Conservation (phyloP, 148 eudicot species). For the Persicaria tinctoria region DNA sequence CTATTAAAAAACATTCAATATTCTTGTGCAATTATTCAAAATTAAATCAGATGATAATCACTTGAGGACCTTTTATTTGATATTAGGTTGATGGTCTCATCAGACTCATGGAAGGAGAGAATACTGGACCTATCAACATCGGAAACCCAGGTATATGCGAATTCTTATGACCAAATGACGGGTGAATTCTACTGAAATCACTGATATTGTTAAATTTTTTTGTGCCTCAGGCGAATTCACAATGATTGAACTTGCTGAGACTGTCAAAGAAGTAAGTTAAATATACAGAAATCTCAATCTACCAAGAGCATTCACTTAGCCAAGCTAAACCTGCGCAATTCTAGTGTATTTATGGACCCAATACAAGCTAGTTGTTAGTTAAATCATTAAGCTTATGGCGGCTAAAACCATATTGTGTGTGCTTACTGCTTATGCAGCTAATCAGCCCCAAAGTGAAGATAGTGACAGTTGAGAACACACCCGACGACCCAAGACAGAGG, state of each 20-base stretch:
- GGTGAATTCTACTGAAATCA: background rate
- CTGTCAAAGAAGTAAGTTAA: slow-evolving; percentile 71
- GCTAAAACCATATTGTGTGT: background rate
- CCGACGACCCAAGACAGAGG: slow-evolving; percentile 91
- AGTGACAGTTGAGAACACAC: slow-evolving; percentile 62
- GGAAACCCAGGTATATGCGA: slow-evolving; percentile 61
- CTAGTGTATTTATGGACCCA: background rate
- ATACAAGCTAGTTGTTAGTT: too few species aligned
- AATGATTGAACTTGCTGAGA: slow-evolving; percentile 95
- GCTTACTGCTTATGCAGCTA: slow-evolving; percentile 28
- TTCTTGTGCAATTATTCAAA: too few species aligned
- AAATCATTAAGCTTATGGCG: too few species aligned
- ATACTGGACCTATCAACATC: slow-evolving; percentile 87
- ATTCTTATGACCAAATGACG: background rate
- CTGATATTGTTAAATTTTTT: background rate
- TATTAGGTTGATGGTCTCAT: slow-evolving; percentile 82
- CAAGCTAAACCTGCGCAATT: background rate
- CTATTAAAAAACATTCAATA: too few species aligned
- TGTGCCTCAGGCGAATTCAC: slow-evolving; percentile 77
- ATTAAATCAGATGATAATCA: background rate
- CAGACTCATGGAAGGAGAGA: slow-evolving; percentile 81
- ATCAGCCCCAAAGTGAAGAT: slow-evolving; percentile 69
- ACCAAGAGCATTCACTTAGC: background rate
- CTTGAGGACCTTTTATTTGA: background rate
- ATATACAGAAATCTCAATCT: background rate